These are phyloP conservation scores for Musa balbisiana DNA, from an alignment of 202 grass and related monocot species.

Conservation along the genomic window DNA sequence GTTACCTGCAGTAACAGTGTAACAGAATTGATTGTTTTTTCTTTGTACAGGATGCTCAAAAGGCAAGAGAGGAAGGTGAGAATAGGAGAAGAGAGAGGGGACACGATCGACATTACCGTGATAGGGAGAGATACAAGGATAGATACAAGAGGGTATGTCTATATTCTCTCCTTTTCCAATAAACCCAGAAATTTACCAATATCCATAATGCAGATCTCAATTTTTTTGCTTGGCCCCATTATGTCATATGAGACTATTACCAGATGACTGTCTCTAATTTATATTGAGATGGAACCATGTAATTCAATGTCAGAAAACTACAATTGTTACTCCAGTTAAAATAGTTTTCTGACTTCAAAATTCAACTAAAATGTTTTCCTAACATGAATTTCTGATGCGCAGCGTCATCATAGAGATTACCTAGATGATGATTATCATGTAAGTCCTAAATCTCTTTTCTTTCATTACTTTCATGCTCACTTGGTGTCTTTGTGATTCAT, in stretches of 20 bases:
- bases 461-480: slow-evolving; percentile 6
- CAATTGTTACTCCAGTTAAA: not conserved
- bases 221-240: too few species aligned
- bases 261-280: too few species aligned
- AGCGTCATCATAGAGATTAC: slow-evolving; percentile 60
- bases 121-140: slow-evolving; percentile 58
- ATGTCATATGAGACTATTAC: too few species aligned
- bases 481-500: slow-evolving; percentile 6
- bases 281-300: too few species aligned
- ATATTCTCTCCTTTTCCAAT: slow-evolving; percentile 11
- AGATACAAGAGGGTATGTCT: slow-evolving; percentile 50
- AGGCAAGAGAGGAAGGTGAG: slow-evolving; percentile 74
- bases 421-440: slow-evolving; percentile 97
- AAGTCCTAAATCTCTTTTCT: slow-evolving; percentile 35
- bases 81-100: slow-evolving; percentile 53
- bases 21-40: not conserved
- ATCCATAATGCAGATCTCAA: too few species aligned
- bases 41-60: slow-evolving; percentile 61
- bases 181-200: not conserved
- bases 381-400: slow-evolving; percentile 23
- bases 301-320: too few species aligned
- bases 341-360: slow-evolving; percentile 1
- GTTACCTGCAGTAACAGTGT: too few species aligned
- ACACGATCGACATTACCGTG: slow-evolving; percentile 46
- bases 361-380: slow-evolving; percentile 8